These are phyloP conservation scores for Agroathelia rolfsii DNA, from an alignment of 1,284 basidiomycete species.

Conservation along the genomic window DNA sequence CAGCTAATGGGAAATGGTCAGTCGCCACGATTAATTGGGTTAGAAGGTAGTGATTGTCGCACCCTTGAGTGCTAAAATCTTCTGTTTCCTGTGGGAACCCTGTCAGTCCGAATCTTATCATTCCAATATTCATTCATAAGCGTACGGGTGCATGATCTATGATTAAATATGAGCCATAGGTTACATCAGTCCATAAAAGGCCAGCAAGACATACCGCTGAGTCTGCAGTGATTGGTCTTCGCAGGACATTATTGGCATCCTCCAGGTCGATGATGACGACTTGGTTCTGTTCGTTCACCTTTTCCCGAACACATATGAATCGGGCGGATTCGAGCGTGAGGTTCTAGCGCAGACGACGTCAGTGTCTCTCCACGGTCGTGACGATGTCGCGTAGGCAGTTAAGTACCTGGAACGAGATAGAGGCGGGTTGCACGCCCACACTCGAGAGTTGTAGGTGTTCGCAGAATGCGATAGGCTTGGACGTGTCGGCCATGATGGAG, in stretches of 20 bases:
- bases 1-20: constrained; percentile 49
- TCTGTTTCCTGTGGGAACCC: too few relatives aligned
- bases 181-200: too few relatives aligned
- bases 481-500: constrained; percentile 29
- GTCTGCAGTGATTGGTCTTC: constrained; percentile 94
- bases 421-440: constrained; percentile 90
- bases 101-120: too few relatives aligned
- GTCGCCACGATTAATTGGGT: constrained; percentile 8
- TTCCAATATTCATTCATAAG: too few relatives aligned
- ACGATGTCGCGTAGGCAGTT: constrained; percentile 21
- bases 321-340: constrained; percentile 95
- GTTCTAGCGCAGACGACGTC: too few relatives aligned
- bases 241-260: constrained; percentile 92
- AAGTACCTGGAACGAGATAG: constrained; percentile 92
- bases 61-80: constrained; percentile 96
- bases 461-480: constrained; percentile 75
- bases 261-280: constrained; percentile 96
- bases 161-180: too few relatives aligned
- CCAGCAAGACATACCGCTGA: too few relatives aligned
- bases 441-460: constrained; percentile 91
- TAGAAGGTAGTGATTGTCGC: constrained; percentile 17
- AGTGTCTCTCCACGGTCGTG: too few relatives aligned
- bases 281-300: constrained; percentile 85
- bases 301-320: constrained; percentile 91
- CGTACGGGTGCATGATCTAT: constrained; percentile 98